Evolutionary conservation across 2,329 filamentous ascomycete genomes (phyloP), one percentile per base, ranked within the genome.

Genomic region (Venturia nashicola): DNA sequence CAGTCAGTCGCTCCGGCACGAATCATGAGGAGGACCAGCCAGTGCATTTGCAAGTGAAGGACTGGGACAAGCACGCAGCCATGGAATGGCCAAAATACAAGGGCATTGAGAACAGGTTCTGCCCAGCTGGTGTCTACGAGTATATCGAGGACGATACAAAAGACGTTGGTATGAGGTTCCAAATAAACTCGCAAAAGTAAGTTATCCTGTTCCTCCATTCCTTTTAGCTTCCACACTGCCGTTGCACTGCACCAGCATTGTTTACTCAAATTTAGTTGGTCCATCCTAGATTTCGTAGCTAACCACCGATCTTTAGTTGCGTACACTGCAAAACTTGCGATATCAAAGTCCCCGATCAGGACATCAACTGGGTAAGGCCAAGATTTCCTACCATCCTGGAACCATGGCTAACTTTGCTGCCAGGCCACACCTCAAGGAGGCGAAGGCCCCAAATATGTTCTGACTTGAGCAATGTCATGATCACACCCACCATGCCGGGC

Each of bases 311-410:
- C 20, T 27, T 48, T 69, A 96, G 92, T 78, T 99, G 94, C 75
- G 96, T 99, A 68, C 94, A 99, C 78, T 99, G 94, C 83, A 99
- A 99, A 83, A 99, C 94, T 16, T 99, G 94, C 75, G 94, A 99
- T 76, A 99, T 99, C 79, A 99, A 99, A 79, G 93, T 91, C 18
- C 94, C 94, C 8, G 85, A 87, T 67, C 94, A 99, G 79, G 94
- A 97, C 73, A 97, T 99, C 77, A 97, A 96, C 76, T 96, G 75
- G 74, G 69, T 66, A 57, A 51, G 62, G 40, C n/a, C 11, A 36
- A n/a, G 20, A 12, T 20, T 23, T 14, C 34, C 12, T 20, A 46
- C n/a, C 48, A 23, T 48, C 61, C 55, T 61, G 27, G 27, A 27
- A 27, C 27, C 27, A 46, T 23, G 9, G 4, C 46, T 57, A 16